Conservation (phyloP, 2,329 filamentous ascomycete species). For the Paraphoma sp. region DNA sequence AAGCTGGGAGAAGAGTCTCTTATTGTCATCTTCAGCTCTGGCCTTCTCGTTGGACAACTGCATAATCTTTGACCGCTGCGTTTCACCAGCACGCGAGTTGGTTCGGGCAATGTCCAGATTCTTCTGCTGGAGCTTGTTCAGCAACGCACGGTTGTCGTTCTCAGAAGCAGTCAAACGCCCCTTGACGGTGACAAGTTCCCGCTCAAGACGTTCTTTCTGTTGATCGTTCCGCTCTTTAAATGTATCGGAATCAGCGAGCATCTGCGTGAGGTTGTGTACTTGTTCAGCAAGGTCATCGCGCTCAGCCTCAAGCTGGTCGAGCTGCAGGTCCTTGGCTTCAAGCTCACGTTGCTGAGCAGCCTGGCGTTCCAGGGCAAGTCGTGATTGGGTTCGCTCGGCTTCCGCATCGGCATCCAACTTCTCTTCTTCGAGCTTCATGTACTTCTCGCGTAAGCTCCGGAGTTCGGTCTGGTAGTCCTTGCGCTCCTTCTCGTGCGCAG, state of each 20-base stretch:
- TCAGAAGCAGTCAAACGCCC: slow-evolving; percentile 89
- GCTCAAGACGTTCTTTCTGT: slow-evolving; percentile 89
- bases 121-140: slow-evolving; percentile 98
- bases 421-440: slow-evolving; percentile 83
- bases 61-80: slow-evolving; percentile 76
- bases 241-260: slow-evolving; percentile 86
- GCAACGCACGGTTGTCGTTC: slow-evolving; percentile 91
- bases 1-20: slow-evolving; percentile 80
- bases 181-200: slow-evolving; percentile 89
- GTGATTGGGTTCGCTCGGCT: slow-evolving; percentile 79
- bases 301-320: slow-evolving; percentile 81
- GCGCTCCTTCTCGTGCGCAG: slow-evolving; percentile 82
- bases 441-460: slow-evolving; percentile 80
- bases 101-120: slow-evolving; percentile 94
- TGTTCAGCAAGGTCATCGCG: slow-evolving; percentile 77
- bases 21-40: slow-evolving; percentile 81
- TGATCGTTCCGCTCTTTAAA: slow-evolving; percentile 92
- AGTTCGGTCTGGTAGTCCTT: slow-evolving; percentile 90
- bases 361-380: slow-evolving; percentile 80
- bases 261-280: slow-evolving; percentile 83
- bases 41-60: slow-evolving; percentile 83
- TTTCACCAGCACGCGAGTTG: slow-evolving; percentile 83
- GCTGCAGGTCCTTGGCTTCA: slow-evolving; percentile 76
- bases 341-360: slow-evolving; percentile 79
- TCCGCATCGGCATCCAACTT: slow-evolving; percentile 81